Base-by-base conservation (phyloP, 768 basidiomycete species). In the Crassisporium funariophilum region DNA sequence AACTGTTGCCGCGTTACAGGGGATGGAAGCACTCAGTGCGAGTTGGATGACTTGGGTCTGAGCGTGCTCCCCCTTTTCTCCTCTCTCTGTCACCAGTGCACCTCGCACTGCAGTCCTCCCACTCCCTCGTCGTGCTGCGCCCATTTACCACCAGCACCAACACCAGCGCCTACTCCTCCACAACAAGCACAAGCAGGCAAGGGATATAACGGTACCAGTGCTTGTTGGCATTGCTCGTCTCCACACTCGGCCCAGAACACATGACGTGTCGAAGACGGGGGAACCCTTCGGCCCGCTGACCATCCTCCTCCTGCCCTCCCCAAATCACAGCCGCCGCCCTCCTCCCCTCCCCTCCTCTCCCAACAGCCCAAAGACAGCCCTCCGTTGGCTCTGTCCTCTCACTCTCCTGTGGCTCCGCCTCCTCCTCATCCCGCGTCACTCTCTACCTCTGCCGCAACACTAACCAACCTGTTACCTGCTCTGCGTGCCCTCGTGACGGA, bases 331-430 rank as follows among this genome's bases (percentile, higher is more conserved):
- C 35, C 25, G 11, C 29, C 41, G n/a, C 22, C 43, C 21, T 48
- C 73, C 34, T 51, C 49, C 13, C 11, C 29, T 31, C n/a, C 29
- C n/a, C 27, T 29, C 13, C n/a, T n/a, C 11, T 40, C 58, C 4
- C 59, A n/a, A n/a, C n/a, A n/a, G n/a, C n/a, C n/a, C n/a, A n/a
- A n/a, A n/a, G n/a, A n/a, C 59, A 4, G 67, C 62, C 17, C 79
- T 95, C 37, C 64, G 71, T 15, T 81, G 88, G 12, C 95, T 95
- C 0, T 81, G 82, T 2, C 71, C 77, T 4, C 60, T 90, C 12
- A 79, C 82, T 1, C 79, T 84, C 6, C 48, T 87, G 16, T 98
- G 95, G 95, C 93, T 94, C 1, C 83, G 79, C 21, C 65, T 94
- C 7, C 66, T 98, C 17, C 61, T 95, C 24, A 64, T 91, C 13